Evolutionary conservation across 495 filamentous ascomycete genomes (phyloP).

Genomic region (Penicillium egyptiacum): DNA sequence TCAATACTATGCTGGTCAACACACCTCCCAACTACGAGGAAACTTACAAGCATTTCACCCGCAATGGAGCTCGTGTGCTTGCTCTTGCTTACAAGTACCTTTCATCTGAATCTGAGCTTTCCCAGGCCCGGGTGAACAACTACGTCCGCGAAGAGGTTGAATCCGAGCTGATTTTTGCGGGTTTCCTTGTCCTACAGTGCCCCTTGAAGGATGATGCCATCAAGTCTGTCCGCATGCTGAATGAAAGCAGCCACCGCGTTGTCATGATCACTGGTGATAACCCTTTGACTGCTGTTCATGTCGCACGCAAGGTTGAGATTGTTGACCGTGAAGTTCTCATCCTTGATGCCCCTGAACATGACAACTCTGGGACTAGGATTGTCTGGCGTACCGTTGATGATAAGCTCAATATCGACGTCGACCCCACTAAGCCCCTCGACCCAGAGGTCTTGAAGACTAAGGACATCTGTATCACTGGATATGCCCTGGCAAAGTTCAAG

Average conservation of each 20-base stretch:
- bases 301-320: slow-evolving; percentile 94
- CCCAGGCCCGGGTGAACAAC: slow-evolving; percentile 83
- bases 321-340: slow-evolving; percentile 95
- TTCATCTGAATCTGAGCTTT: slow-evolving; percentile 73
- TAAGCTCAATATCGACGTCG: slow-evolving; percentile 80
- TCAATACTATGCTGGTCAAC: slow-evolving; percentile 83
- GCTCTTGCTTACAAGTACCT: slow-evolving; percentile 93
- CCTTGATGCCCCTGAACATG: slow-evolving; percentile 90
- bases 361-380: slow-evolving; percentile 73
- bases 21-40: slow-evolving; percentile 91
- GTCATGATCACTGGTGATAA: slow-evolving; percentile 99
- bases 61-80: slow-evolving; percentile 89
- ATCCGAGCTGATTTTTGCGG: slow-evolving; percentile 79
- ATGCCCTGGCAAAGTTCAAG: slow-evolving; percentile 88
- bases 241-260: slow-evolving; percentile 96
- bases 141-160: slow-evolving; percentile 92
- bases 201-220: slow-evolving; percentile 96
- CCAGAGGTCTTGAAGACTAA: slow-evolving; percentile 77
- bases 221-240: slow-evolving; percentile 91
- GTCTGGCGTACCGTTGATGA: slow-evolving; percentile 97
- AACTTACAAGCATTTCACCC: slow-evolving; percentile 96
- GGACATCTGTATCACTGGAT: slow-evolving; percentile 95
- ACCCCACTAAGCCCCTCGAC: slow-evolving; percentile 80
- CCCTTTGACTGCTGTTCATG: slow-evolving; percentile 92
- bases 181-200: slow-evolving; percentile 93